phyloP scores from a whole-genome alignment of 768 basidiomycete species.

The Mycena metata region DNA sequence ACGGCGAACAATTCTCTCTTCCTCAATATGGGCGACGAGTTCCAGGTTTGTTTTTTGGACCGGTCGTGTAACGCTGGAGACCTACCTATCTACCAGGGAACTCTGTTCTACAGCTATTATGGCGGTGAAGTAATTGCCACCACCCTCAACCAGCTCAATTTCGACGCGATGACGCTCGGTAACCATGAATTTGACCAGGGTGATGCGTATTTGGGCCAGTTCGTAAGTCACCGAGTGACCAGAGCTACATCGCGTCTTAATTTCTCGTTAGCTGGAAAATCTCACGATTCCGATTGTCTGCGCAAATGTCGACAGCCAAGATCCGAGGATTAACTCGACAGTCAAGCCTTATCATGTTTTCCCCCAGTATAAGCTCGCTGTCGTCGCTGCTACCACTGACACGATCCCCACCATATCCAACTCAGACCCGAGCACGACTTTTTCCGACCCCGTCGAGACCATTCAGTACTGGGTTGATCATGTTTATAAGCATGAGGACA shows the following conservation, averaged over 20 bases:
- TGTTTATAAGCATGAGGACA: constrained; percentile 49
- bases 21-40: constrained; percentile 63
- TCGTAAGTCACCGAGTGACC: constrained; percentile 35
- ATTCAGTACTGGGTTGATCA: constrained; percentile 54
- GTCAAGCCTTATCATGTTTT: constrained; percentile 58
- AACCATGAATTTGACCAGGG: constrained; percentile 64
- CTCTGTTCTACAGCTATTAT: constrained; percentile 60
- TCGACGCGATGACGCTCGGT: constrained; percentile 60
- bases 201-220: constrained; percentile 52
- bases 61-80: too few relatives aligned
- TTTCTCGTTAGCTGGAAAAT: constrained; percentile 44
- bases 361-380: constrained; percentile 53
- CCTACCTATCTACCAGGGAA: constrained; percentile 43
- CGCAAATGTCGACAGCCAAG: constrained; percentile 57
- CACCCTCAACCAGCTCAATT: constrained; percentile 58
- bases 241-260: background rate
- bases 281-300: constrained; percentile 61
- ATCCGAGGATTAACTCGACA: constrained; percentile 47
- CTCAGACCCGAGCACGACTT: constrained; percentile 54
- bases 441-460: constrained; percentile 54
- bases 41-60: constrained; percentile 42
- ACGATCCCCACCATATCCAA: constrained; percentile 55
- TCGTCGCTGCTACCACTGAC: constrained; percentile 59
- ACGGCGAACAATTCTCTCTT: constrained; percentile 54
- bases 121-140: constrained; percentile 58